Conservation (phyloP, 2,329 filamentous ascomycete genomes). For the Neofusicoccum cordaticola region DNA sequence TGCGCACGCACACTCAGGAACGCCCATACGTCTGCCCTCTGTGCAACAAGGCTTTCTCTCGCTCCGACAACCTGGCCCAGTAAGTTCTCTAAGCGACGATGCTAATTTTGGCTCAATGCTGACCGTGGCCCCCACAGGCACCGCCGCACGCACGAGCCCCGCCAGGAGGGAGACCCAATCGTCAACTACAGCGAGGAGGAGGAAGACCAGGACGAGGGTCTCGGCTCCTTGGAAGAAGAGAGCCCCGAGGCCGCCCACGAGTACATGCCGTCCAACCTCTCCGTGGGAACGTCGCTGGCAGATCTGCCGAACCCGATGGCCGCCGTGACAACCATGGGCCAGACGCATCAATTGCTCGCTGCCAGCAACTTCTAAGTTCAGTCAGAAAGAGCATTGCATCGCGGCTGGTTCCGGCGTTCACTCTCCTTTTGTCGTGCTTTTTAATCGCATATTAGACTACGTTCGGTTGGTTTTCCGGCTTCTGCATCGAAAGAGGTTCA, state of each 20-base stretch:
- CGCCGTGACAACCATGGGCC: conserved; percentile 36
- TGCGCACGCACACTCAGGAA: conserved; percentile 98
- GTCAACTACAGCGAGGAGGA: conserved; percentile 76
- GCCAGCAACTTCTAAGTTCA: conserved; percentile 41
- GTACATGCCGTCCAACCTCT: conserved; percentile 48
- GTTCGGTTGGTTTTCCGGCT: conserved; percentile 9
- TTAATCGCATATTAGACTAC: conserved; percentile 16
- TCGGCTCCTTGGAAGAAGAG: conserved; percentile 77
- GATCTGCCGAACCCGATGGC: conserved; percentile 37
- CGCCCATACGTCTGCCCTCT: conserved; percentile 96
- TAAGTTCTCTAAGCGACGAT: conserved; percentile 48
- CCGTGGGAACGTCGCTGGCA: conserved; percentile 32
- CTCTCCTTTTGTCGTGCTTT: conserved; percentile 10
- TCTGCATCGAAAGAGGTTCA: conserved; percentile 9
- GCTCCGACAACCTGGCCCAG: conserved; percentile 98
- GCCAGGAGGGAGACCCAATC: conserved; percentile 61
- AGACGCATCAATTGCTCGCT: conserved; percentile 43
- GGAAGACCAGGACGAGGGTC: conserved; percentile 81
- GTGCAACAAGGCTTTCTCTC: conserved; percentile 98
- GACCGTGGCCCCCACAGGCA: conserved; percentile 48
- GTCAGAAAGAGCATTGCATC: conserved; percentile 3
- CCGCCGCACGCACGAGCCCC: conserved; percentile 76
- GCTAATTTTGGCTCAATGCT: conserved; percentile 17
- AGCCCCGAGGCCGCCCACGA: conserved; percentile 69
- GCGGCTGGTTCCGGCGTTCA: conserved; percentile 11